Evolutionary conservation across 768 basidiomycete genomes (phyloP).

Genomic region (Lactarius evosmus): DNA sequence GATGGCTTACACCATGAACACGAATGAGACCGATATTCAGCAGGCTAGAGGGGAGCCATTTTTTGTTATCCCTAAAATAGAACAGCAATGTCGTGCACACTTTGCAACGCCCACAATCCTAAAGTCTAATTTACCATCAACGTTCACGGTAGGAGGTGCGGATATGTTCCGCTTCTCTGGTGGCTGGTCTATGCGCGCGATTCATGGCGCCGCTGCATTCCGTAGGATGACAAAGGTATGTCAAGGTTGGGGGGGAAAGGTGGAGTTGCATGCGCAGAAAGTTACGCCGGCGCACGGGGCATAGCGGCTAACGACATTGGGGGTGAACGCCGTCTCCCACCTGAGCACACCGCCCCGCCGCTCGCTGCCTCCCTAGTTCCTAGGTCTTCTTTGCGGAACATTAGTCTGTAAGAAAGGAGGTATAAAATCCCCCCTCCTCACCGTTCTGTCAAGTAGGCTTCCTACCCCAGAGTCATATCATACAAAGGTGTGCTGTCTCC

Average conservation of each 20-base stretch:
- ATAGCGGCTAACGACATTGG: neutral
- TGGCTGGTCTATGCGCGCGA: no score
- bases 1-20: neutral
- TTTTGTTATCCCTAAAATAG: no score
- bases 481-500: neutral
- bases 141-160: no score
- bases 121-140: no score
- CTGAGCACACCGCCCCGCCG: no score
- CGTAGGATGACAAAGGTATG: no score
- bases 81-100: no score
- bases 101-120: no score
- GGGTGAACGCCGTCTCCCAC: neutral
- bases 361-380: no score
- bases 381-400: neutral
- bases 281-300: neutral
- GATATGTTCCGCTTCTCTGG: no score
- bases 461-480: neutral
- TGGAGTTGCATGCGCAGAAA: neutral
- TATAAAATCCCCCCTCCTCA: neutral
- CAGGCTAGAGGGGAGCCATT: no score
- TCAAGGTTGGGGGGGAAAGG: neutral
- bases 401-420: neutral
- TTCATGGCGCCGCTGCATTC: neutral
- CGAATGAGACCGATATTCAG: neutral
- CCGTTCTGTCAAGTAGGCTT: neutral